These are phyloP conservation scores for Trichoderma harzianum DNA, from an alignment of 2,329 filamentous ascomycete species.

Conservation along the genomic window DNA sequence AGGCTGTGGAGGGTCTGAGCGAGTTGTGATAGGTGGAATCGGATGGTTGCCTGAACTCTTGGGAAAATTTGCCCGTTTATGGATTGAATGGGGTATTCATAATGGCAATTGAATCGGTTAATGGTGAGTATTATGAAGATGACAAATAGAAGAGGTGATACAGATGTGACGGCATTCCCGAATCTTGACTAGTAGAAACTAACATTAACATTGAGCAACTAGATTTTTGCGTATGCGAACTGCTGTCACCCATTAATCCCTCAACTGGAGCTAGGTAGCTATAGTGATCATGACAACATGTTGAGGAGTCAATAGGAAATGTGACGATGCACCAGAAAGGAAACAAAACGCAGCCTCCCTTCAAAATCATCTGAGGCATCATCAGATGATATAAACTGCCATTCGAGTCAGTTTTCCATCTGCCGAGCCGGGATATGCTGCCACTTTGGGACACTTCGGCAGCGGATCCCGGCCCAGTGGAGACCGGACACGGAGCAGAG, in stretches of 20 bases:
- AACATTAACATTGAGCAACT: background rate
- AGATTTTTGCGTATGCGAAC: background rate
- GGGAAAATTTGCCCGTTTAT: background rate
- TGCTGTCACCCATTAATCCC: background rate
- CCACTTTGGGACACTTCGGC: constrained; percentile 2
- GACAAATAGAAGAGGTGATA: background rate
- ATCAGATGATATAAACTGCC: background rate
- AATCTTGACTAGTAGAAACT: background rate
- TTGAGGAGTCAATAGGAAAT: too few species aligned
- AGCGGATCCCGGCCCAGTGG: background rate
- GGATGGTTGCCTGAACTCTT: background rate
- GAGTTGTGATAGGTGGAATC: background rate
- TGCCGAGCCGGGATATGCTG: background rate
- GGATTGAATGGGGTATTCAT: background rate
- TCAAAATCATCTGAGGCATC: background rate
- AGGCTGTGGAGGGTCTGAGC: background rate
- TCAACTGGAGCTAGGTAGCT: background rate
- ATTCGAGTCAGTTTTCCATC: background rate
- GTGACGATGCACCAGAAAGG: background rate
- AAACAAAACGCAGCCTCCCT: background rate
- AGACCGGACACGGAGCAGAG: background rate
- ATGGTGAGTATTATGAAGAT: background rate
- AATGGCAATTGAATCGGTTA: background rate
- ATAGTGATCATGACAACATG: too few species aligned
- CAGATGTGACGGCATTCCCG: background rate